Conservation (phyloP, 2,329 filamentous ascomycete genomes). For the Claviceps pazoutovae region DNA sequence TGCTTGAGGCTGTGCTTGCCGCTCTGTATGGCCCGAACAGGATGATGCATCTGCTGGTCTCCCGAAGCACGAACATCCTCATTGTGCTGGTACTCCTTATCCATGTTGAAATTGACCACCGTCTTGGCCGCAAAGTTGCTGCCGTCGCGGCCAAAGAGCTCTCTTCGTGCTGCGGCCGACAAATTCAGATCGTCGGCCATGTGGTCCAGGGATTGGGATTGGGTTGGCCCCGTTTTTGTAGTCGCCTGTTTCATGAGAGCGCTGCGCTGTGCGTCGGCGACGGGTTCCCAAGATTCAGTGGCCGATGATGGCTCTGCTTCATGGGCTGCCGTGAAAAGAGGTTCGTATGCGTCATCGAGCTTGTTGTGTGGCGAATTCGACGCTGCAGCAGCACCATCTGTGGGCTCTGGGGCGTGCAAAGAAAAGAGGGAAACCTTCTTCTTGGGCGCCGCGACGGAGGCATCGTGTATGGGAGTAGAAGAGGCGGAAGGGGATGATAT, state of each 20-base stretch:
- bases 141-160: conserved; percentile 65
- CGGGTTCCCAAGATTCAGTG: too few relatives aligned
- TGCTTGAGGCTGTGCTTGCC: conserved; percentile 77
- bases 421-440: conserved; percentile 59
- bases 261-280: neutral
- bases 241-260: conserved; percentile 18
- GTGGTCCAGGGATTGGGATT: conserved; percentile 52
- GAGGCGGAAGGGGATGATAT: neutral
- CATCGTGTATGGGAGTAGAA: neutral
- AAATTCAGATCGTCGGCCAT: conserved; percentile 71
- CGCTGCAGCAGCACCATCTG: conserved; percentile 10
- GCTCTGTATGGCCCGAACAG: conserved; percentile 71
- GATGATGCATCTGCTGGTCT: conserved; percentile 62
- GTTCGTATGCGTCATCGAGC: conserved; percentile 29
- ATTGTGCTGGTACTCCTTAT: conserved; percentile 75
- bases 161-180: conserved; percentile 60
- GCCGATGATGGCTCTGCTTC: neutral
- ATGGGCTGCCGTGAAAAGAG: conserved; percentile 30
- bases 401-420: conserved; percentile 31
- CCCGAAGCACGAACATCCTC: conserved; percentile 58
- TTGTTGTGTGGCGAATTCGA: conserved; percentile 11
- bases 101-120: conserved; percentile 78
- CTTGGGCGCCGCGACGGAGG: conserved; percentile 22
- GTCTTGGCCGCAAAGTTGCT: conserved; percentile 30
- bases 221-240: conserved; percentile 17